Percentiles rank a stretch among this genome's conserved stretches.
Evolutionary conservation across 176 grass and related monocot genomes (phyloP).

Genomic region (Hordeum vulgare): DNA sequence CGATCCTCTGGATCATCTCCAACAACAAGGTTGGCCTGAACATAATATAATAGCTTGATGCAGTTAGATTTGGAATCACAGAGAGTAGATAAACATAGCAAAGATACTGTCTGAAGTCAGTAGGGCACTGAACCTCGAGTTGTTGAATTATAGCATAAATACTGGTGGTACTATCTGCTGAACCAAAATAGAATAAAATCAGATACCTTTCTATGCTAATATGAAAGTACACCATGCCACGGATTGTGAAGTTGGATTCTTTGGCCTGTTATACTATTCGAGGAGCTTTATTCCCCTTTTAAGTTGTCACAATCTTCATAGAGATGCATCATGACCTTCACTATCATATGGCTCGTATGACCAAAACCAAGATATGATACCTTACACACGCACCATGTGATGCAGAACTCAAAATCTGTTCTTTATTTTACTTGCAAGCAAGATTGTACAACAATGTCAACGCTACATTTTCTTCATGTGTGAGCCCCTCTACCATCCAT

Average conservation of each 20-base stretch:
- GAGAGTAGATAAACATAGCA: background rate
- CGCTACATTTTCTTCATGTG: background rate
- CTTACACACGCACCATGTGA: background rate
- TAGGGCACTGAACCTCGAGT: background rate
- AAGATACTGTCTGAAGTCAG: background rate
- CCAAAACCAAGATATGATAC: background rate
- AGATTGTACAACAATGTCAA: background rate
- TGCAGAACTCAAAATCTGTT: background rate
- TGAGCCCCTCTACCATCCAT: background rate
- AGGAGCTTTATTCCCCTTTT: background rate
- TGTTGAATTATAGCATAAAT: background rate
- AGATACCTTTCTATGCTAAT: too few species aligned
- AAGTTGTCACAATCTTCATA: constrained; percentile 2
- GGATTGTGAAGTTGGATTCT: background rate
- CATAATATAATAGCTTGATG: background rate
- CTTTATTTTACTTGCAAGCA: background rate
- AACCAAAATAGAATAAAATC: background rate
- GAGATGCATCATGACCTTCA: constrained; percentile 13
- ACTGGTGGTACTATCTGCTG: background rate
- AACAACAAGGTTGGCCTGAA: constrained; percentile 84
- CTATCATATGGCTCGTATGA: background rate
- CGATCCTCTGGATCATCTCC: constrained; percentile 89
- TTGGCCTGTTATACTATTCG: background rate
- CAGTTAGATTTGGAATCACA: constrained; percentile 5
- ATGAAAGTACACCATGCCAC: background rate